Base-by-base conservation (phyloP, 495 filamentous ascomycete genomes). In the Xylaria curta region DNA sequence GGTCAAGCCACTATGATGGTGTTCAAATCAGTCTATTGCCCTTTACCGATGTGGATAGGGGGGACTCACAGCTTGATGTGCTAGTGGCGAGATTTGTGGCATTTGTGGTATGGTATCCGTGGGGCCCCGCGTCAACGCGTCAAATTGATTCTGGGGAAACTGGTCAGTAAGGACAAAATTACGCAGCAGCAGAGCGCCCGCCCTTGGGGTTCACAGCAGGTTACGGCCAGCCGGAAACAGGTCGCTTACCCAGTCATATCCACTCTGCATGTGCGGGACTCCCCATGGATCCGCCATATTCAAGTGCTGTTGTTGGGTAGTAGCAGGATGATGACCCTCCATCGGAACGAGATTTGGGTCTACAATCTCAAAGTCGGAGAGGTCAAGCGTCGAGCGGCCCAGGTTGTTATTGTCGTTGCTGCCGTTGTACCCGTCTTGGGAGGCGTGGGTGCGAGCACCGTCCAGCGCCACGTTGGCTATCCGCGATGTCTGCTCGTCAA, bases 171-270 rank as follows among this genome's bases (percentile, higher is more conserved):
- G 13, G 17, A 49, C 31, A 60, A 3, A 38, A 38, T 17, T 44
- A 17, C 10, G 51, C 33, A 66, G 51, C n/a, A n/a, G 28, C n/a
- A n/a, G n/a, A n/a, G n/a, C n/a, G n/a, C 26, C 1, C 19, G 46
- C 63, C 15, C 19, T 51, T 31, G 42, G 6, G 13, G 19, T 36
- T 40, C 47, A 33, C 13, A 44, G 21, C n/a, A 15, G 62, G 24
- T 59, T 21, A 17, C 8, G n/a, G 47, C 17, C 26, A 51, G 47
- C 36, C 31, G 7, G 62, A 19, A 38, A 66, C 68, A 59, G 56
- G 69, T n/a, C 21, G 70, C 75, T 73, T 71, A 79, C 77, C 77
- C 77, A 79, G 74, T 78, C 76, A 66, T 76, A 76, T 26, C 66
- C 73, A 40, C 64, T 66, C 62, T 73, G 70, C 68, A 73, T 65